Conservation (phyloP, 2,329 filamentous ascomycete genomes). For the Teratosphaeria destructans region DNA sequence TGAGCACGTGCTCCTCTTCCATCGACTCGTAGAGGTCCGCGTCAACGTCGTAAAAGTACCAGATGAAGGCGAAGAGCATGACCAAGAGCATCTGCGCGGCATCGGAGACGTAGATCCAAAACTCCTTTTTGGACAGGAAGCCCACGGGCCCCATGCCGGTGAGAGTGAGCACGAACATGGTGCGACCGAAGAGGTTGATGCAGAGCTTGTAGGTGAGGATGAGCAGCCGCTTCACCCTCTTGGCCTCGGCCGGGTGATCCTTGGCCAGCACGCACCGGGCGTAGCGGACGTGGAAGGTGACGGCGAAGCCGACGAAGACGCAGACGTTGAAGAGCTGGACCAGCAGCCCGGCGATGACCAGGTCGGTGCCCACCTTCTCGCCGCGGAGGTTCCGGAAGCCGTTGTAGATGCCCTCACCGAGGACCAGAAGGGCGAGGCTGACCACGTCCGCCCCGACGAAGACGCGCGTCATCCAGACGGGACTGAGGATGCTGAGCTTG, state of each 20-base stretch:
- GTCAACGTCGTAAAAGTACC: background rate
- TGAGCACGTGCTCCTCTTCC: background rate
- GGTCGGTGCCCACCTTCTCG: background rate
- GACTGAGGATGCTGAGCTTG: background rate
- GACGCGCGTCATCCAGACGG: background rate
- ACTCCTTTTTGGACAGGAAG: background rate
- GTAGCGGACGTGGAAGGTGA: background rate
- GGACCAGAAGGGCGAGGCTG: background rate
- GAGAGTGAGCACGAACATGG: background rate
- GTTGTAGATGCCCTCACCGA: background rate
- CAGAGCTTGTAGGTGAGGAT: background rate
- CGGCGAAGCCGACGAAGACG: background rate
- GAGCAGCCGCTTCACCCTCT: background rate
- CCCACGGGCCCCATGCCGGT: background rate
- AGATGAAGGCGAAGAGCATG: background rate
- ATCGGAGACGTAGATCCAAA: background rate
- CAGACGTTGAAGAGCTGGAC: background rate
- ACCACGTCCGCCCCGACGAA: background rate
- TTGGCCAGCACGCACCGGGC: background rate
- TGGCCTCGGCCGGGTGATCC: background rate
- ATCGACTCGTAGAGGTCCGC: background rate
- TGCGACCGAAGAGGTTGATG: background rate
- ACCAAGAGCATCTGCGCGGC: background rate
- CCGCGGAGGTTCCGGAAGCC: background rate
- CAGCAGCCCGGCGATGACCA: background rate